Conservation (phyloP, 768 basidiomycete genomes). For the Lyophyllum decastes region DNA sequence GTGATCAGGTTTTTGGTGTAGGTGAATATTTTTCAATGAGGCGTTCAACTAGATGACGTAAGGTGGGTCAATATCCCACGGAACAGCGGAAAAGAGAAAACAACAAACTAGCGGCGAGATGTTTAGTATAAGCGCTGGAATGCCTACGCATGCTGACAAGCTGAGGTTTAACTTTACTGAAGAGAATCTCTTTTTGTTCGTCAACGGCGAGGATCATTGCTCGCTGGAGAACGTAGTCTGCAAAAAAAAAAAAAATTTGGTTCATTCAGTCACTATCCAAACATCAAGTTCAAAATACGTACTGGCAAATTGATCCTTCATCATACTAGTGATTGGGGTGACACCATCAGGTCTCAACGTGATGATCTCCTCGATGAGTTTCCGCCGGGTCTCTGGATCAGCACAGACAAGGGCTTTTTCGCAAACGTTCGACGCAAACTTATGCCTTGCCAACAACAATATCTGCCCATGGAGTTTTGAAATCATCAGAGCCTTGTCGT, state of each 20-base stretch:
- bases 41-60: constrained; percentile 57
- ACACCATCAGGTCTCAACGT: constrained; percentile 61
- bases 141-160: constrained; percentile 71
- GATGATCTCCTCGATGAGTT: constrained; percentile 84
- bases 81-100: neutral
- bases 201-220: constrained; percentile 69
- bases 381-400: constrained; percentile 60
- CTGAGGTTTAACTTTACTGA: constrained; percentile 64
- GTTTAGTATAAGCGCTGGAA: constrained; percentile 76
- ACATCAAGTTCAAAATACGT: constrained; percentile 31
- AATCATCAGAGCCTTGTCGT: constrained; percentile 70
- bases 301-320: constrained; percentile 92
- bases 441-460: constrained; percentile 79
- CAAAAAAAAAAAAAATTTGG: constrained; percentile 1
- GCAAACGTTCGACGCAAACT: constrained; percentile 95
- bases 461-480: constrained; percentile 75
- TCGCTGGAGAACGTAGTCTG: constrained; percentile 87
- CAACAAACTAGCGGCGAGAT: constrained; percentile 74
- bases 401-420: constrained; percentile 84
- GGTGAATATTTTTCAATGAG: constrained; percentile 55
- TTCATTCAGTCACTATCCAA: neutral
- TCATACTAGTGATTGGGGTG: constrained; percentile 69
- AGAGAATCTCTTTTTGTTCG: constrained; percentile 69
- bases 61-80: constrained; percentile 12
- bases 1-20: constrained; percentile 19